Evolutionary conservation across 192 early-diverging fungal genomes (phyloP).

Genomic region (Chytriomyces sp.): DNA sequence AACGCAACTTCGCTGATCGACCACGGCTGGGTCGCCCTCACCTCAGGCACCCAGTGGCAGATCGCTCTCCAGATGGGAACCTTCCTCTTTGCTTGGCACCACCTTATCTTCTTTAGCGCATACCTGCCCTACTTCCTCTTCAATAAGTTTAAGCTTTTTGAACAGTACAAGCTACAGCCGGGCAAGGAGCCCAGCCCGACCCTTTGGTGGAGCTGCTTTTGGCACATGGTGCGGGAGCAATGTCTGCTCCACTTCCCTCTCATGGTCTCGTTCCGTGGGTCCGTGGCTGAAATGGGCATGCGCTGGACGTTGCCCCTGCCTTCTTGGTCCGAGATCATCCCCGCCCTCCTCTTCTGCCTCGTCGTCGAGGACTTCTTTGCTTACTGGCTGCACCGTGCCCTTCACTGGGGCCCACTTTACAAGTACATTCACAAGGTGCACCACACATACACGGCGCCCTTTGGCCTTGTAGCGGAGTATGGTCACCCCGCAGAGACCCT

Average conservation of each 20-base stretch:
- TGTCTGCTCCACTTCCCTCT: conserved; percentile 81
- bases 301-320: conserved; percentile 49
- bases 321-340: background rate
- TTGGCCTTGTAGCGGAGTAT: conserved; percentile 85
- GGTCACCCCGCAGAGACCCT: conserved; percentile 85
- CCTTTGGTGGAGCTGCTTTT: background rate
- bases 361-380: conserved; percentile 84
- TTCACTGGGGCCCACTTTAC: no score
- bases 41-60: background rate
- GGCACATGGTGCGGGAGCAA: conserved; percentile 45
- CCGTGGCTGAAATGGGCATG: conserved; percentile 82
- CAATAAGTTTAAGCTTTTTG: conserved; percentile 80
- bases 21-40: conserved; percentile 1
- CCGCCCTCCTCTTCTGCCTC: conserved; percentile 68
- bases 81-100: conserved; percentile 81
- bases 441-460: conserved; percentile 88
- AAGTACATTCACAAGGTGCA: conserved; percentile 91
- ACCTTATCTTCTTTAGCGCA: conserved; percentile 86
- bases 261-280: conserved; percentile 81
- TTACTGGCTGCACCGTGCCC: conserved; percentile 82
- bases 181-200: no score
- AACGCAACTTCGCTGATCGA: no score
- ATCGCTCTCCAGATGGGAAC: conserved; percentile 43
- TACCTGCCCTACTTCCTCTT: conserved; percentile 82
- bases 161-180: conserved; percentile 79